Evolutionary conservation across 306 rosid genomes (phyloP).

Genomic region (Calophaca sinica): DNA sequence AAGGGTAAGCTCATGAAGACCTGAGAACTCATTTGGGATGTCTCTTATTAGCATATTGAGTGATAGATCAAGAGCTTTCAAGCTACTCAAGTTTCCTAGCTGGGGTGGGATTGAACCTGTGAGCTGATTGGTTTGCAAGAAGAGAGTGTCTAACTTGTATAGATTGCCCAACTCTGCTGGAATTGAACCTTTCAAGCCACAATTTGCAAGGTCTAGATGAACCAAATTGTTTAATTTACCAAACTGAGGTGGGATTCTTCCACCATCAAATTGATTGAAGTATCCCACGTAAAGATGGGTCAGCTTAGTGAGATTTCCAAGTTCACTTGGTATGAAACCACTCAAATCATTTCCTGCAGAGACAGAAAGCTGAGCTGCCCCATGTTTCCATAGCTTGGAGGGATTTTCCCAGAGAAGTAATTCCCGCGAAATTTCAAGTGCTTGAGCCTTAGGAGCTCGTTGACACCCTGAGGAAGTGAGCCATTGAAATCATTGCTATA

Average conservation of each 20-base stretch:
- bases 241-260: slow-evolving; percentile 60
- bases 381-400: slow-evolving; percentile 63
- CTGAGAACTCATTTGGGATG: slow-evolving; percentile 68
- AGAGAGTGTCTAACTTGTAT: slow-evolving; percentile 68
- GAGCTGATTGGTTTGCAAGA: slow-evolving; percentile 81
- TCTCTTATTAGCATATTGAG: slow-evolving; percentile 75
- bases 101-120: slow-evolving; percentile 65
- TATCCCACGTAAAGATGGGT: slow-evolving; percentile 73
- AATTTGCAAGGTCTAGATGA: slow-evolving; percentile 80
- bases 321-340: slow-evolving; percentile 65
- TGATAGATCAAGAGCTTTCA: slow-evolving; percentile 76
- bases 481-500: slow-evolving; percentile 72
- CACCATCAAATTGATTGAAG: slow-evolving; percentile 76
- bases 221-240: slow-evolving; percentile 67
- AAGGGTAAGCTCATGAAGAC: slow-evolving; percentile 64
- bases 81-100: slow-evolving; percentile 67
- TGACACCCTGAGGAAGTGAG: slow-evolving; percentile 68
- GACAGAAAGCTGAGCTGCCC: slow-evolving; percentile 57
- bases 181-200: slow-evolving; percentile 75
- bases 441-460: slow-evolving; percentile 51
- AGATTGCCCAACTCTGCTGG: slow-evolving; percentile 79
- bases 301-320: slow-evolving; percentile 70
- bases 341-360: slow-evolving; percentile 72
- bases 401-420: slow-evolving; percentile 60
- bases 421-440: slow-evolving; percentile 77